These are phyloP conservation scores for Hydnum rufescens DNA, from an alignment of 768 basidiomycete species.

Conservation along the genomic window DNA sequence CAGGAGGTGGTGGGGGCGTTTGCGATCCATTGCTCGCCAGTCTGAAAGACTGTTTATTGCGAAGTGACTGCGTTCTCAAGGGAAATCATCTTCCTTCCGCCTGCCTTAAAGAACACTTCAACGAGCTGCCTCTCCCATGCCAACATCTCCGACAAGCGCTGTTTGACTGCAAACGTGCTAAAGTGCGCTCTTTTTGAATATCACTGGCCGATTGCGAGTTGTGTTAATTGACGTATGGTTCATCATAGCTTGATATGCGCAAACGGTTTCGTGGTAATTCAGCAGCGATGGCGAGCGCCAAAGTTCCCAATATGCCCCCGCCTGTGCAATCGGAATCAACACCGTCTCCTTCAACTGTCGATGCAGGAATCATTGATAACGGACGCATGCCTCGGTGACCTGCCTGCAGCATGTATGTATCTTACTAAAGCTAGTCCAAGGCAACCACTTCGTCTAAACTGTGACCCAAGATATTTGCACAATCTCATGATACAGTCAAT, in stretches of 20 bases:
- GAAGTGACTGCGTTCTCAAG: slow-evolving; percentile 73
- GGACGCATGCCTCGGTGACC: too few species aligned
- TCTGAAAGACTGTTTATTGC: slow-evolving; percentile 66
- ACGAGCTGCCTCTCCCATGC: slow-evolving; percentile 68
- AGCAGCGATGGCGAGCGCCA: too few species aligned
- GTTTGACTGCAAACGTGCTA: slow-evolving; percentile 79
- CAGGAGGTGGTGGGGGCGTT: too few species aligned
- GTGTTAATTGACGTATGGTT: background rate
- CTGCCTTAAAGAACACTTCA: slow-evolving; percentile 53
- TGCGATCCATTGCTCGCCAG: slow-evolving; percentile 60
- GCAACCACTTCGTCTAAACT: too few species aligned
- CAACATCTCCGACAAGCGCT: slow-evolving; percentile 58
- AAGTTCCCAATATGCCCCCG: too few species aligned
- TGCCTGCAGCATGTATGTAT: too few species aligned
- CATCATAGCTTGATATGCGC: slow-evolving; percentile 55
- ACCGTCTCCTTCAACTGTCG: too few species aligned
- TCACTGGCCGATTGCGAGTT: background rate
- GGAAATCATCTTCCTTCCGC: slow-evolving; percentile 64
- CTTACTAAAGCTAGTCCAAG: too few species aligned
- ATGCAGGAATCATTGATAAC: too few species aligned
- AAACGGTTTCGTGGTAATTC: slow-evolving; percentile 47
- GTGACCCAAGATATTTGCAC: too few species aligned
- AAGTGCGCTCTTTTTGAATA: slow-evolving; percentile 31
- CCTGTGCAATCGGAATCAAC: background rate
- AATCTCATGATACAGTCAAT: too few species aligned